Conservation (phyloP, 257 asterid species). For the Solanum phureja region DNA sequence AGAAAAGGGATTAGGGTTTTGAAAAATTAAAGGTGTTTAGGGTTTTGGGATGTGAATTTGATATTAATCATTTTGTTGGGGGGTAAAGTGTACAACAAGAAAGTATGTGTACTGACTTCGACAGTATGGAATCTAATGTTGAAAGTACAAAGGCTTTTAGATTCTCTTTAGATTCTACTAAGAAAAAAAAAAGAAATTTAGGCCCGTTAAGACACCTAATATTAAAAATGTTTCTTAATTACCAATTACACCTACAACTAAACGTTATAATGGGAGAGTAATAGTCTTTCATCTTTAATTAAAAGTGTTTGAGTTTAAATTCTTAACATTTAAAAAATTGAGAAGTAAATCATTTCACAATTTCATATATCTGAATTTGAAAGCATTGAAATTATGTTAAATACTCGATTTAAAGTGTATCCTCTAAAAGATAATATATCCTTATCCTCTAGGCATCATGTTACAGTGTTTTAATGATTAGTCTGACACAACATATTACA, state of each 20-base stretch:
- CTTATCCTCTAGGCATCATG: background rate
- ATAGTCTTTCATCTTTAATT: too few species aligned
- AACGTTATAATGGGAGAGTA: background rate
- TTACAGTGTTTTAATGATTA: background rate
- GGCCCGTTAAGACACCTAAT: background rate
- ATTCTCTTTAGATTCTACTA: background rate
- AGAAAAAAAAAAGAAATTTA: too few species aligned
- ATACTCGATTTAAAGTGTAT: background rate
- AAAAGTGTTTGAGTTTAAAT: background rate
- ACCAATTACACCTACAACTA: background rate
- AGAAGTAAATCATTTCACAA: too few species aligned
- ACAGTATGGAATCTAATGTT: background rate
- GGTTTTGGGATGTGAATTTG: background rate
- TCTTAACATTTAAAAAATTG: too few species aligned
- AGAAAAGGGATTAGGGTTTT: background rate
- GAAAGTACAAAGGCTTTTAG: background rate
- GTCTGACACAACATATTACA: background rate
- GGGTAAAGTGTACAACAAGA: background rate
- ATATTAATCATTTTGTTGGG: background rate
- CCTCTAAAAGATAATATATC: background rate
- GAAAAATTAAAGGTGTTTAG: background rate
- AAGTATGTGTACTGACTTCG: background rate
- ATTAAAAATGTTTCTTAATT: background rate
- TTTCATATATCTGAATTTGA: rapidly evolving
- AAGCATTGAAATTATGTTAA: too few species aligned